phyloP scores from a whole-genome alignment of 371 early-diverging fungal species.

The Mucor velutinosus region DNA sequence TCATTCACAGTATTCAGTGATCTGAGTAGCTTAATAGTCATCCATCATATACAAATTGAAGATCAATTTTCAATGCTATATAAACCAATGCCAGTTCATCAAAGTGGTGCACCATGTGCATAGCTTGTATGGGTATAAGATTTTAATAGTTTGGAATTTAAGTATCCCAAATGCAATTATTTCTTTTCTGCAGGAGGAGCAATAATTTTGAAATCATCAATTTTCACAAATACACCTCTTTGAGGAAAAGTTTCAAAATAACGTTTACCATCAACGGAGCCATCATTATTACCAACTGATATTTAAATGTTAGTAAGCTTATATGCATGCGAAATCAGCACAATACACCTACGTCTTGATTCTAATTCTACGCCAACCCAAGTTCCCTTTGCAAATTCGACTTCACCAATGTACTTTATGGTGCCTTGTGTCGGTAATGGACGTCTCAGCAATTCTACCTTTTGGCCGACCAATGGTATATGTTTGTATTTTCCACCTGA shows the following conservation, averaged over 20 bases:
- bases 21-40: too few relatives aligned
- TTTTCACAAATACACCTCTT: conserved; percentile 43
- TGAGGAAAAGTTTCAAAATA: conserved; percentile 49
- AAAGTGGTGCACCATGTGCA: too few relatives aligned
- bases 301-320: not conserved
- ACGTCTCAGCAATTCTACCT: conserved; percentile 40
- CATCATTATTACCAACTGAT: conserved; percentile 45
- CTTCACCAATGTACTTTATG: conserved; percentile 47
- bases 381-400: conserved; percentile 44
- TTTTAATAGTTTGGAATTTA: not conserved
- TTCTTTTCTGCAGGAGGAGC: conserved; percentile 13
- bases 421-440: conserved; percentile 45
- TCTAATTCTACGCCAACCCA: conserved; percentile 54
- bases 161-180: not conserved
- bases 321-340: not conserved
- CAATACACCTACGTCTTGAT: conserved; percentile 34
- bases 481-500: conserved; percentile 18
- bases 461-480: conserved; percentile 38
- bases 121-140: not conserved
- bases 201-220: conserved; percentile 40
- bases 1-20: too few relatives aligned
- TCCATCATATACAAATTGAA: too few relatives aligned
- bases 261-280: conserved; percentile 35
- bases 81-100: too few relatives aligned
- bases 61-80: too few relatives aligned